Conservation (phyloP, 495 filamentous ascomycete genomes). For the Cercophora sp. region DNA sequence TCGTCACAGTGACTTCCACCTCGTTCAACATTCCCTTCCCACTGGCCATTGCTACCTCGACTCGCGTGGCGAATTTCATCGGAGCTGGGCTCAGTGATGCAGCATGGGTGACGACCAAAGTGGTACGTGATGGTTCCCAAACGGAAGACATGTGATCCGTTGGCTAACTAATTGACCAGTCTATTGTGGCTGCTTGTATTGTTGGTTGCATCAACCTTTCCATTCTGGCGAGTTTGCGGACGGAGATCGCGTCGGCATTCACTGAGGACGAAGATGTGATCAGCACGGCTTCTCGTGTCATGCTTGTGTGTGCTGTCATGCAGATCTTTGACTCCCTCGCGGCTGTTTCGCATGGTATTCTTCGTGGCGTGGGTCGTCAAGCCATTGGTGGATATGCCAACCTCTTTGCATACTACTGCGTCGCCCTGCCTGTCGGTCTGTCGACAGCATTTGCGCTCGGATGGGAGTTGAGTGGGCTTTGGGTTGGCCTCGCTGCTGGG, state of each 20-base stretch:
- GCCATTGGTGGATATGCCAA: constrained; percentile 76
- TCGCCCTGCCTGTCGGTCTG: constrained; percentile 74
- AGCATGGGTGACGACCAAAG: constrained; percentile 60
- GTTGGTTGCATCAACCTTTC: constrained; percentile 68
- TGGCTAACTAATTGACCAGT: constrained; percentile 7
- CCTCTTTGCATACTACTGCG: constrained; percentile 71
- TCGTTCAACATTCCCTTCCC: constrained; percentile 56
- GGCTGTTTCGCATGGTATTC: constrained; percentile 66
- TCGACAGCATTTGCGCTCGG: constrained; percentile 61
- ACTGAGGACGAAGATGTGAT: constrained; percentile 71
- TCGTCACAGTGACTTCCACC: constrained; percentile 44
- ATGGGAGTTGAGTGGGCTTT: constrained; percentile 68
- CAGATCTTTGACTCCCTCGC: constrained; percentile 75
- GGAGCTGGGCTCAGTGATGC: constrained; percentile 59
- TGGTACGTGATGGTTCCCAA: too few relatives aligned
- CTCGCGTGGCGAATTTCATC: constrained; percentile 54
- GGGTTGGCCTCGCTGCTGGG: constrained; percentile 64
- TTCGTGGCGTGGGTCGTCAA: constrained; percentile 74
- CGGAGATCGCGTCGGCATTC: constrained; percentile 64
- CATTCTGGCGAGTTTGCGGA: constrained; percentile 47
- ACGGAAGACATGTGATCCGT: too few relatives aligned
- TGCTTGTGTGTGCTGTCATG: constrained; percentile 72
- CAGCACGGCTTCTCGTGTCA: constrained; percentile 57
- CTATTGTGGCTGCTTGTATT: constrained; percentile 28
- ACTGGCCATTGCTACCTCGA: constrained; percentile 50